These are phyloP conservation scores for Parasitella parasitica DNA, from an alignment of 371 early-diverging fungal genomes.

Conservation along the genomic window DNA sequence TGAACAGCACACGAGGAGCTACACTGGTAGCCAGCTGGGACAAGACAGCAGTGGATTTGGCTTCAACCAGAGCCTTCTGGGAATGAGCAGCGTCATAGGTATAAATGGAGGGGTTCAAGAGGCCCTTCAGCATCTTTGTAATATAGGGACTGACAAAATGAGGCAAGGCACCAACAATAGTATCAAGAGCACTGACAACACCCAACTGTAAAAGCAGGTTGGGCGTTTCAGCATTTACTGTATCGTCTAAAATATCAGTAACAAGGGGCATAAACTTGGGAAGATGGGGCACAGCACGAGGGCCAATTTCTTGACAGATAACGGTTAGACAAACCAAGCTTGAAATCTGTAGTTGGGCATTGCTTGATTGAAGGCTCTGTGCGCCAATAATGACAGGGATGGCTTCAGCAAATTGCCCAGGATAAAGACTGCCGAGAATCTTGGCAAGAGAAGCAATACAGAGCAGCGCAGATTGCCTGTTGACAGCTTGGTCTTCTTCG, in stretches of 20 bases:
- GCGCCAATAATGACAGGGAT: slow-evolving; percentile 61
- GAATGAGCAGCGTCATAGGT: slow-evolving; percentile 39
- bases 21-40: slow-evolving; percentile 57
- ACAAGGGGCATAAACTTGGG: slow-evolving; percentile 82
- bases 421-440: slow-evolving; percentile 62
- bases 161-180: slow-evolving; percentile 70
- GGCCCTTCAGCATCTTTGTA: slow-evolving; percentile 52
- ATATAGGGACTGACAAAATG: slow-evolving; percentile 86
- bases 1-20: slow-evolving; percentile 70
- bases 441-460: slow-evolving; percentile 78
- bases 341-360: slow-evolving; percentile 67
- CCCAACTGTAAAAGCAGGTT: slow-evolving; percentile 55
- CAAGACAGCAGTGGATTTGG: slow-evolving; percentile 55
- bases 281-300: slow-evolving; percentile 81
- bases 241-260: slow-evolving; percentile 37
- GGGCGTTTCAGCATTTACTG: slow-evolving; percentile 34
- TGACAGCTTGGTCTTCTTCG: slow-evolving; percentile 59
- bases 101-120: slow-evolving; percentile 59
- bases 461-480: slow-evolving; percentile 78
- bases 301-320: slow-evolving; percentile 72
- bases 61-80: slow-evolving; percentile 45
- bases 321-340: slow-evolving; percentile 74
- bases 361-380: slow-evolving; percentile 50
- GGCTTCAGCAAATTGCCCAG: slow-evolving; percentile 60
- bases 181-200: slow-evolving; percentile 70